Evolutionary conservation across 371 early-diverging fungal species (phyloP).

Genomic region (Synchytrium microbalum): DNA sequence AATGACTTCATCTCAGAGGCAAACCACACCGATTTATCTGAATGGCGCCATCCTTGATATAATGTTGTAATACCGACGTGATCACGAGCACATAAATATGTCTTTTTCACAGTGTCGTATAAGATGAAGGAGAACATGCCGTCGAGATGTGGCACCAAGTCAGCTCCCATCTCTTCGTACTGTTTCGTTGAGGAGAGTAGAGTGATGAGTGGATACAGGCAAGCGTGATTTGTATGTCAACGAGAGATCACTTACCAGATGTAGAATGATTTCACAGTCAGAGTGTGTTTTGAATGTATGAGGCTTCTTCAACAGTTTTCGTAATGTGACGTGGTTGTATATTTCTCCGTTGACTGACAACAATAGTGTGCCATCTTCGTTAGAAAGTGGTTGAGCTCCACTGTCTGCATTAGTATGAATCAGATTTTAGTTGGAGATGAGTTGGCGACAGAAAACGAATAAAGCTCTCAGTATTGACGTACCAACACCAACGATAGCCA

Average conservation of each 20-base stretch:
- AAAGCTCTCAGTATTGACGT: constrained; percentile 23
- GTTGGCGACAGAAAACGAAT: background rate
- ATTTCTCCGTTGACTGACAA: constrained; percentile 95
- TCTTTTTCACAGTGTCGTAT: constrained; percentile 70
- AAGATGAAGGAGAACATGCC: constrained; percentile 95
- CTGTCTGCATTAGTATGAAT: constrained; percentile 42
- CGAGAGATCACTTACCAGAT: constrained; percentile 56
- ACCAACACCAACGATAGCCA: constrained; percentile 96
- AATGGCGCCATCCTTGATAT: constrained; percentile 82
- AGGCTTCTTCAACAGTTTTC: constrained; percentile 59
- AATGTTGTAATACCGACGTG: constrained; percentile 96
- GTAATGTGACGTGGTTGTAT: constrained; percentile 89
- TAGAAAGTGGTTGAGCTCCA: constrained; percentile 92
- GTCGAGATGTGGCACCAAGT: constrained; percentile 73
- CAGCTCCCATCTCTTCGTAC: constrained; percentile 80
- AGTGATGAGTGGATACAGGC: background rate
- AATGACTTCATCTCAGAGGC: constrained; percentile 90
- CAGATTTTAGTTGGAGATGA: background rate
- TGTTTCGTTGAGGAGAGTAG: constrained; percentile 17
- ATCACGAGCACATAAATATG: constrained; percentile 83
- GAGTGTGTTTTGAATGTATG: constrained; percentile 83
- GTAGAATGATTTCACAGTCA: constrained; percentile 93
- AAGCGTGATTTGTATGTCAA: background rate
- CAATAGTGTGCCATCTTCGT: constrained; percentile 71
- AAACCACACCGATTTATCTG: constrained; percentile 83